Percentiles rank a stretch among this genome's conserved stretches.
Conservation (phyloP, 2,329 filamentous ascomycete genomes). For the Trichoderma polysporum region DNA sequence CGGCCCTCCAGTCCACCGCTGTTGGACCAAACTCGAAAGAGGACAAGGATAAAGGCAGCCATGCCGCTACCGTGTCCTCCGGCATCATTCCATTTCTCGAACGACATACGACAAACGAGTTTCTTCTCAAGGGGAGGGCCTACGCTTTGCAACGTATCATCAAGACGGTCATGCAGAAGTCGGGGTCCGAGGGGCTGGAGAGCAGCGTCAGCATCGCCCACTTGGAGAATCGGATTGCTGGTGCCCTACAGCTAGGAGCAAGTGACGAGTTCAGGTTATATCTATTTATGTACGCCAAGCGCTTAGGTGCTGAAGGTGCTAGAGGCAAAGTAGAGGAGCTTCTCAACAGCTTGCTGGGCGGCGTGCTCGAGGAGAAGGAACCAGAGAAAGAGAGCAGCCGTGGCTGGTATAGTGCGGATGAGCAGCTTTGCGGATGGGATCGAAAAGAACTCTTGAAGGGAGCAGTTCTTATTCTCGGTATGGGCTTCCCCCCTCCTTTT, state of each 20-base stretch:
- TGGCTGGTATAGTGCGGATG: conserved; percentile 36
- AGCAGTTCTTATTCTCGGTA: conserved; percentile 89
- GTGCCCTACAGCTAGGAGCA: conserved; percentile 78
- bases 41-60: conserved; percentile 45
- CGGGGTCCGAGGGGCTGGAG: conserved; percentile 91
- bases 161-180: conserved; percentile 81
- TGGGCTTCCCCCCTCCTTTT: conserved; percentile 17
- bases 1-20: conserved; percentile 72
- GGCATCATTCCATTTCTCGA: conserved; percentile 93
- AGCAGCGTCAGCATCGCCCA: conserved; percentile 90
- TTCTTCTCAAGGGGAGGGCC: conserved; percentile 84
- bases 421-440: conserved; percentile 86
- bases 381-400: conserved; percentile 41
- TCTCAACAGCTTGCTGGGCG: conserved; percentile 76
- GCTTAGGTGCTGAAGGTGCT: conserved; percentile 85
- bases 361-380: conserved; percentile 58
- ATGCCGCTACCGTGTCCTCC: conserved; percentile 66
- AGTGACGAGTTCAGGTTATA: conserved; percentile 93
- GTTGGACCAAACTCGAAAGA: conserved; percentile 57
- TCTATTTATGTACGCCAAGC: conserved; percentile 97
- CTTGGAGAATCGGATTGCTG: conserved; percentile 90
- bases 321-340: conserved; percentile 91
- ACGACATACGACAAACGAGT: conserved; percentile 90
- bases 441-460: conserved; percentile 83
- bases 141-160: conserved; percentile 90